Evolutionary conservation across 2,329 filamentous ascomycete species (phyloP), one percentile per base, ranked within the genome.

Genomic region (Hymenoscyphus linearis): DNA sequence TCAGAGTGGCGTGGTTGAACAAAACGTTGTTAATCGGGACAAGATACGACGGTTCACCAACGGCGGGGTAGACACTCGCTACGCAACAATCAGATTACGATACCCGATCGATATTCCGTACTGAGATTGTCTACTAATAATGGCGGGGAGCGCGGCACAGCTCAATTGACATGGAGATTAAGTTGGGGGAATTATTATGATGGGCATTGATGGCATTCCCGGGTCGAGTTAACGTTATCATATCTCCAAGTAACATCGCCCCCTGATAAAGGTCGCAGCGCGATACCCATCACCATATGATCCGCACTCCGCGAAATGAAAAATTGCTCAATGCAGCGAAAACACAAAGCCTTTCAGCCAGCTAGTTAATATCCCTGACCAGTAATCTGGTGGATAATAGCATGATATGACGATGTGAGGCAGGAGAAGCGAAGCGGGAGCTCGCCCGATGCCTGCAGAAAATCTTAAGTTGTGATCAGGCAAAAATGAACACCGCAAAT

Each of bases 271-370:
- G 26, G 57, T 60, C 36, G 37, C 58, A 59, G 47, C 40, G 44
- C 40, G 50, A 60, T 59, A 60, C 62, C 52, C 47, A 57, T 57
- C 44, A 59, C 37, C 36, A 40, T n/a, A 55, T 40, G 61, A 61
- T 65, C 62, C 60, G 62, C 60, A 52, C 44, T 62, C 52, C 57
- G 53, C 64, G 59, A 52, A 57, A 65, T 65, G 62, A 65, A 52
- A 22, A 59, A 62, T 61, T 50, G 47, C 65, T 62, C 37, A 54
- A 63, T 67, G 52, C 35, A 47, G 62, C 58, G 40, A 52, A 35
- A 34, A 34, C 10, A 52, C 55, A 37, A 61, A 44, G 62, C 55
- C 57, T 22, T 60, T 52, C 59, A 55, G 34, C 58, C 55, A 37
- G 55, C 25, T 31, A 35, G 13, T 47, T 36, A 25, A 55, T 44